phyloP scores from a whole-genome alignment of 1,139 yeast genomes.

The Saccharomyces hybrid region DNA sequence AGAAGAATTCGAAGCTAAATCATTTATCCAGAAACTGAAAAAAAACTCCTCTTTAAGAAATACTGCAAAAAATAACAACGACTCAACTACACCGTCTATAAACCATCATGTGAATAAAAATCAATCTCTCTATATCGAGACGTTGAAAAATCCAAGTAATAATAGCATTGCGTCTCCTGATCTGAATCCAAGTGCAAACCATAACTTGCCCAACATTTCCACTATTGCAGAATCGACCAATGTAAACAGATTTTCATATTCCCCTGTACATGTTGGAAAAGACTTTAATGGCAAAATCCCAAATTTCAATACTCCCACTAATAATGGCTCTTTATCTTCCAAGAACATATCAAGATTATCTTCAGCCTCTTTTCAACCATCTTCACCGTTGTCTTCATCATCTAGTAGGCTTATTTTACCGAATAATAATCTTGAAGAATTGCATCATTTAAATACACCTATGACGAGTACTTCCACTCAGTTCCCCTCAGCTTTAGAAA shows the following conservation, averaged over 20 bases:
- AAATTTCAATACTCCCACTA: background rate
- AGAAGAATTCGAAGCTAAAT: slow-evolving; percentile 10
- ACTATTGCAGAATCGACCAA: slow-evolving; percentile 14
- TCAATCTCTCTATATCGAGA: background rate
- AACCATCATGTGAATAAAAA: background rate
- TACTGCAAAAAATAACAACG: slow-evolving; percentile 4
- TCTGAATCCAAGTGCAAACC: background rate
- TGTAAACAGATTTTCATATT: background rate
- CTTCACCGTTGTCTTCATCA: slow-evolving; percentile 1
- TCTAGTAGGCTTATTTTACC: background rate
- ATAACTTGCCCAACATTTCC: slow-evolving; percentile 1
- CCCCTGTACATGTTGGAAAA: slow-evolving; percentile 1
- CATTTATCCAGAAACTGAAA: slow-evolving; percentile 16
- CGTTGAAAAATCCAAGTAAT: background rate
- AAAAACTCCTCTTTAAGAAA: slow-evolving; percentile 13
- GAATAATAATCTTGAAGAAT: background rate
- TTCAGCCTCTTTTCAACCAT: background rate
- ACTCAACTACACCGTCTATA: background rate
- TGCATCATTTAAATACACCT: background rate
- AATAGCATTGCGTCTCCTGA: background rate
- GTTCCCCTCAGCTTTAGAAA: slow-evolving; percentile 21
- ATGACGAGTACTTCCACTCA: slow-evolving; percentile 4
- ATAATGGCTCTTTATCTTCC: background rate
- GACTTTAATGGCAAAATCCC: background rate
- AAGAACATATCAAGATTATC: background rate